Conservation (phyloP, 129 eudicot genomes). For the Silybum marianum region DNA sequence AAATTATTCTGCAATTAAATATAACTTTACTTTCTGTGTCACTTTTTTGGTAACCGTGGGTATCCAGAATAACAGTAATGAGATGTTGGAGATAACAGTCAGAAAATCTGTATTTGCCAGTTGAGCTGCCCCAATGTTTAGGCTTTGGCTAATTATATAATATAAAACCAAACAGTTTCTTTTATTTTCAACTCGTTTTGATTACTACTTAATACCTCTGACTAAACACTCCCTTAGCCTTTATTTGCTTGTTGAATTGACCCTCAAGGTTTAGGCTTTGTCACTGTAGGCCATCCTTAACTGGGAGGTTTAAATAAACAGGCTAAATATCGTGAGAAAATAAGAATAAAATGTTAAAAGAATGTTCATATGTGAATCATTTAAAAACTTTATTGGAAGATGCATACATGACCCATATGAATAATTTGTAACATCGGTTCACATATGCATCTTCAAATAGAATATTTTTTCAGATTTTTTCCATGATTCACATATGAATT, state of each 20-base stretch:
- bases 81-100: background rate
- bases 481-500: background rate
- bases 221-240: background rate
- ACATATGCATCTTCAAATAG: too few species aligned
- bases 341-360: background rate
- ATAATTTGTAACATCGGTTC: background rate
- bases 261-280: background rate
- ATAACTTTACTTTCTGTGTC: slow-evolving; percentile 5
- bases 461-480: too few species aligned
- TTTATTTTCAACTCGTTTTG: too few species aligned
- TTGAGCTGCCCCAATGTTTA: background rate
- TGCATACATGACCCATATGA: background rate
- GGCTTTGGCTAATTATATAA: background rate
- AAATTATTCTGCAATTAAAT: slow-evolving; percentile 11
- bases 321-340: too few species aligned
- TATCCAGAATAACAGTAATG: background rate
- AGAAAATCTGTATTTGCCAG: background rate
- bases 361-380: background rate
- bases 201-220: too few species aligned
- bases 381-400: background rate
- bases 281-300: background rate
- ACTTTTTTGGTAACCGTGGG: background rate
- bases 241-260: too few species aligned
- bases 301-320: too few species aligned
- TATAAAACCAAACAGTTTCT: too few species aligned